Base-by-base conservation (phyloP, 192 early-diverging fungal species). In the Geranomyces variabilis region DNA sequence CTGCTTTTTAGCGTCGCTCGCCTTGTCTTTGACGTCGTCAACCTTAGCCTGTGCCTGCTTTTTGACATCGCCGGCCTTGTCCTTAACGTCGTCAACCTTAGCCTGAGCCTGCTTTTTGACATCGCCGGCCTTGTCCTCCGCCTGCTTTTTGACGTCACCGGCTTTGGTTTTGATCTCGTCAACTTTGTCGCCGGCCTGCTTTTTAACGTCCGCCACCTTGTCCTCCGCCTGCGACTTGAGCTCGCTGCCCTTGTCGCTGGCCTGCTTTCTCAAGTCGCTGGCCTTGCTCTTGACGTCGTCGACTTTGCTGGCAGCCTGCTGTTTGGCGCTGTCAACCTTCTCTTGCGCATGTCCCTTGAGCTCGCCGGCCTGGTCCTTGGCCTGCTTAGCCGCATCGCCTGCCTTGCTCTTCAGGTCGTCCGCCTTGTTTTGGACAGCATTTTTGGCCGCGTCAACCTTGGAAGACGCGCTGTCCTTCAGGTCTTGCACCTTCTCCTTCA, bases 121-220 rank as follows among this genome's bases (percentile, higher is more conserved):
- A 30, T 60, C 66, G 22, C 19, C 51, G 0, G 66, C 66, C 66
- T 44, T 56, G 31, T 56, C n/a, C 0, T 26, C 66, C 22, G 51
- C 66, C 17, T 24, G 26, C 19, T 56, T 36, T n/a, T 34, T 68
- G 13, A 24, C 13, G 33, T 43, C 17, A 24, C 29, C 9, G 19
- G 9, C 59, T 9, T 36, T 61, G 19, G 3, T 30, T 47, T 30
- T 47, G 45, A 48, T 24, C 17, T 66, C 26, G 36, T 47, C 26
- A 43, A 44, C 45, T 43, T 66, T 47, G 33, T 66, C 13, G 46
- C 29, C 43, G 1, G 26, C 64, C 17, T 30, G 17, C 41, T 41
- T 44, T 48, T 66, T 66, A 14, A 14, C 43, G 26, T 46, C 43
- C 9, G 43, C 19, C 8, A 30, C 64, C 45, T 66, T 48, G 36